Conservation (phyloP, 169 alveolate species). For the Babesia bovis region DNA sequence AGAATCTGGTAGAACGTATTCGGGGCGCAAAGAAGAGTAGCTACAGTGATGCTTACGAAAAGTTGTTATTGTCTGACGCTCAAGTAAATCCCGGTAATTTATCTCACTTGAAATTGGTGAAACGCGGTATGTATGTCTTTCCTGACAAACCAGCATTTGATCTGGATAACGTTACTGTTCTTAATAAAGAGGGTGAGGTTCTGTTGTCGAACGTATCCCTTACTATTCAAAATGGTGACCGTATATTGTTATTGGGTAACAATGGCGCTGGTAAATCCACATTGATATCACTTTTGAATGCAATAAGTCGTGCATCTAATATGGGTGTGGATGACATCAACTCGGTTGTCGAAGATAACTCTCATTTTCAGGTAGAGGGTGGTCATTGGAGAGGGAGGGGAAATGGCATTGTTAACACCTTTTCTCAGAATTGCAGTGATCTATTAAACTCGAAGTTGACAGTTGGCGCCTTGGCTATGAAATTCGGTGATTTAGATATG, state of each 20-base stretch:
- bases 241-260: constrained; percentile 68
- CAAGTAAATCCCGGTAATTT: constrained; percentile 1
- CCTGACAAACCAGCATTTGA: constrained; percentile 57
- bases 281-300: constrained; percentile 57
- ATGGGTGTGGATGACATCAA: constrained; percentile 15
- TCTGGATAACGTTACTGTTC: constrained; percentile 51
- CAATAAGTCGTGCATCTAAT: constrained; percentile 5
- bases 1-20: constrained; percentile 22
- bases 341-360: neutral
- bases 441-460: constrained; percentile 22
- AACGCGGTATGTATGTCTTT: constrained; percentile 53
- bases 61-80: constrained; percentile 4
- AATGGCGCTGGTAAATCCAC: constrained; percentile 79
- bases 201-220: constrained; percentile 59
- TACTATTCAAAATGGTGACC: constrained; percentile 60
- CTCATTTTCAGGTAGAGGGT: constrained; percentile 1
- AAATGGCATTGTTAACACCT: constrained; percentile 16
- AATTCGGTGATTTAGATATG: constrained; percentile 20
- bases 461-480: constrained; percentile 27
- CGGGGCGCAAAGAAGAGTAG: constrained; percentile 23
- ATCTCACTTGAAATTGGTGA: constrained; percentile 52
- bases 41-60: constrained; percentile 45
- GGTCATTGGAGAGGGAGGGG: constrained; percentile 17
- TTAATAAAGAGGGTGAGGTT: constrained; percentile 48
- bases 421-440: constrained; percentile 54